A percentile compares a stretch with the other conserved stretches of the same genome.
These are phyloP conservation scores for Brasenia schreberi DNA, from an alignment of 164 flowering plant genomes.

Conservation along the genomic window DNA sequence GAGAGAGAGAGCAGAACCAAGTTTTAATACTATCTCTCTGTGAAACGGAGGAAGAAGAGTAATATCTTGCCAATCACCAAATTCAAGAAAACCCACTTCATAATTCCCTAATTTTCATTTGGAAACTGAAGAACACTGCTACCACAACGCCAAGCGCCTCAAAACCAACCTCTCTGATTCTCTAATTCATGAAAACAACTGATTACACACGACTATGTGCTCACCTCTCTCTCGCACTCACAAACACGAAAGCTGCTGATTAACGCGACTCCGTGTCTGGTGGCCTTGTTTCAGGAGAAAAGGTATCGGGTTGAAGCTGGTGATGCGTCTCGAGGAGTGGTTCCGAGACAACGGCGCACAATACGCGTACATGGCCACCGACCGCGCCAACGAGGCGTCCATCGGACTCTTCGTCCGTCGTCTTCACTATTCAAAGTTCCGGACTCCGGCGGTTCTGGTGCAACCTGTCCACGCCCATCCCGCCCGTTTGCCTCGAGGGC, in stretches of 20 bases:
- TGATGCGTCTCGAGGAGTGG: conserved; percentile 59
- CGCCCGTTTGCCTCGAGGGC: conserved; percentile 21
- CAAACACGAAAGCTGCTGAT: no score
- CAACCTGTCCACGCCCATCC: conserved; percentile 91
- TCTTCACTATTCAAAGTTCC: conserved; percentile 77
- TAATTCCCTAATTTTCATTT: background rate
- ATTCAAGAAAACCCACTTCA: no score
- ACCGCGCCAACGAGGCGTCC: conserved; percentile 72
- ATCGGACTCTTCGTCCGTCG: conserved; percentile 65
- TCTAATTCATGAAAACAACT: background rate
- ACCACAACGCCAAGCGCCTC: background rate
- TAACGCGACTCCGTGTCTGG: no score
- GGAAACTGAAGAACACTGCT: background rate
- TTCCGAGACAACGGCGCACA: conserved; percentile 72
- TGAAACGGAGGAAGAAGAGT: background rate
- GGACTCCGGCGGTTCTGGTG: conserved; percentile 75
- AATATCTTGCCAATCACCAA: no score
- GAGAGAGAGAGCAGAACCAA: no score
- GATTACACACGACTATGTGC: background rate
- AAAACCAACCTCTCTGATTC: background rate
- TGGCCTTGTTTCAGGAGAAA: conserved; percentile 37
- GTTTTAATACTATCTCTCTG: background rate
- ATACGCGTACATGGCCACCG: conserved; percentile 90
- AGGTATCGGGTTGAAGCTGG: conserved; percentile 73
- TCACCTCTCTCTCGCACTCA: background rate